These are phyloP conservation scores for Fraxinus albicans DNA, from an alignment of 305 asterid genomes.

Conservation along the genomic window DNA sequence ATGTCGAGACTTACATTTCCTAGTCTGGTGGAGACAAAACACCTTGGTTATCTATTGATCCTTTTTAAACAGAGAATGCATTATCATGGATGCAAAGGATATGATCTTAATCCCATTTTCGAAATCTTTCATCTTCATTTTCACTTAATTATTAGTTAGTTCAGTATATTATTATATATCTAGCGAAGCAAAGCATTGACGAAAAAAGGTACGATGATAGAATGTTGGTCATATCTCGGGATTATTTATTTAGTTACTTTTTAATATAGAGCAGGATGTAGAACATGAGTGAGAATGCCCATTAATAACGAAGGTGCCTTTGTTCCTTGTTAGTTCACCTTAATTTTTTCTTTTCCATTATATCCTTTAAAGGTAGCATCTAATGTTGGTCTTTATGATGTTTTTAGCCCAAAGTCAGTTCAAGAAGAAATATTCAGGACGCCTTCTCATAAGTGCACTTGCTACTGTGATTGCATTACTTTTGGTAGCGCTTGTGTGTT, in stretches of 20 bases:
- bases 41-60: neutral
- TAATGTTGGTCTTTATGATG: slow-evolving; percentile 22
- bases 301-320: neutral
- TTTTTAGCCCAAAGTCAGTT: slow-evolving; percentile 52
- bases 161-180: neutral
- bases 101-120: neutral
- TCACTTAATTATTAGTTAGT: neutral
- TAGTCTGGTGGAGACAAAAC: neutral
- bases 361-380: neutral
- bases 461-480: slow-evolving; percentile 97
- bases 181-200: neutral
- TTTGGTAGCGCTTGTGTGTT: slow-evolving; percentile 96
- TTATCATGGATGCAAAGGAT: neutral
- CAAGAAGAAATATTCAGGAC: slow-evolving; percentile 70
- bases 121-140: neutral
- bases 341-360: neutral
- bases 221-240: neutral
- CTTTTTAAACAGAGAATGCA: neutral
- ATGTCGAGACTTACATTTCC: neutral
- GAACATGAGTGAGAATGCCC: neutral
- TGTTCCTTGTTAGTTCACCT: slow-evolving; percentile 1
- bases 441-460: slow-evolving; percentile 84
- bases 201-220: neutral
- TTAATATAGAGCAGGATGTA: neutral
- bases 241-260: neutral